Evolutionary conservation across 345 rosid genomes (phyloP).

Genomic region (Acer campestre): DNA sequence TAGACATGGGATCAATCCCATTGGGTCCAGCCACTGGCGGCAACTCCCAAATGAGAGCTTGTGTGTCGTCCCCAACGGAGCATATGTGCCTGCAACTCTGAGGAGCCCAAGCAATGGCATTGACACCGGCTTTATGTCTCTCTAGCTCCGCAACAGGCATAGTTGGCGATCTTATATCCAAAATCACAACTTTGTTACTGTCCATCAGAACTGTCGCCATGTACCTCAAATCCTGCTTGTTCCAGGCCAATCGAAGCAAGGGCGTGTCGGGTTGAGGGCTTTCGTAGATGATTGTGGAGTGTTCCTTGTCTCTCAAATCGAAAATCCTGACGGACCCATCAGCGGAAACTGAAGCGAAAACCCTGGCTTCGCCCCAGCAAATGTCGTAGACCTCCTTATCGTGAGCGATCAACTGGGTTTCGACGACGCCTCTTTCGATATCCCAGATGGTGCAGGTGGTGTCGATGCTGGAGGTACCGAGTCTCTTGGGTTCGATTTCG

Average conservation of each 20-base stretch:
- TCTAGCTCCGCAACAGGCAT: slow-evolving; percentile 80
- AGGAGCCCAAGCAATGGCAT: slow-evolving; percentile 83
- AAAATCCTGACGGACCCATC: slow-evolving; percentile 81
- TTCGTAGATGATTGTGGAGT: slow-evolving; percentile 80
- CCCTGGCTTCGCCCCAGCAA: slow-evolving; percentile 84
- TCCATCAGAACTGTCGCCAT: slow-evolving; percentile 91
- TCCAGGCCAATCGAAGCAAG: slow-evolving; percentile 74
- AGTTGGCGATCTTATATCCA: slow-evolving; percentile 72
- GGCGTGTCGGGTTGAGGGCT: slow-evolving; percentile 81
- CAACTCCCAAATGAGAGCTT: slow-evolving; percentile 89
- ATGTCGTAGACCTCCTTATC: slow-evolving; percentile 86
- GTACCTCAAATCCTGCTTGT: slow-evolving; percentile 76
- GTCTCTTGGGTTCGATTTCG: slow-evolving; percentile 80
- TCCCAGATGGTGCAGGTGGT: slow-evolving; percentile 98
- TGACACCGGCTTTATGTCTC: slow-evolving; percentile 67
- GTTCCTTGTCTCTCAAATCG: slow-evolving; percentile 77
- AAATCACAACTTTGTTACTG: slow-evolving; percentile 72
- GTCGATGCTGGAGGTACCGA: slow-evolving; percentile 92
- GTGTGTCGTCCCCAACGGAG: slow-evolving; percentile 84
- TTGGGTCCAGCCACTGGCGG: slow-evolving; percentile 93
- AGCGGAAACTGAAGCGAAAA: slow-evolving; percentile 76
- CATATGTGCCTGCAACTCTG: slow-evolving; percentile 81
- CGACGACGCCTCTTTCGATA: slow-evolving; percentile 72
- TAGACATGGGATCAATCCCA: slow-evolving; percentile 90
- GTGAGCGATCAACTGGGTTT: slow-evolving; percentile 88